A percentile compares a stretch with the other conserved stretches of the same genome.
Conservation (phyloP, 2,329 filamentous ascomycete species). For the Diaporthe ampelina region DNA sequence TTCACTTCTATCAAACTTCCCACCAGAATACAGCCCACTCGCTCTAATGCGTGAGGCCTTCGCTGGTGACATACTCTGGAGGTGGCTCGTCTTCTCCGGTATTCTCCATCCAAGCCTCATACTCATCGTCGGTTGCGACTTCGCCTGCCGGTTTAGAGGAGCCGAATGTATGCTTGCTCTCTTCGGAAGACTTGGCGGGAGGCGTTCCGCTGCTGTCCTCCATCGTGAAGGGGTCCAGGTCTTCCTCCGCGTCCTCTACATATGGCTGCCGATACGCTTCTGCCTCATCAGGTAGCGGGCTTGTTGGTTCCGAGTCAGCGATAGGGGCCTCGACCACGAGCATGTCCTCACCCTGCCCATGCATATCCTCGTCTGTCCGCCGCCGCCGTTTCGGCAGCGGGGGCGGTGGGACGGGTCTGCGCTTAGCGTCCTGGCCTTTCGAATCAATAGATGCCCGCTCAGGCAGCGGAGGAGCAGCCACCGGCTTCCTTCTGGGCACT, state of each 20-base stretch:
- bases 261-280: conserved; percentile 49
- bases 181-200: conserved; percentile 30
- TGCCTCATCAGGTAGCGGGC: conserved; percentile 59
- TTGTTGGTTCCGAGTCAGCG: conserved; percentile 71
- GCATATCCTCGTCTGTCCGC: conserved; percentile 52
- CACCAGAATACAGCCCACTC: not conserved
- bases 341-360: conserved; percentile 62
- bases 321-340: conserved; percentile 75
- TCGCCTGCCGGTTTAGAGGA: conserved; percentile 43
- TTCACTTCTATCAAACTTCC: not conserved
- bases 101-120: conserved; percentile 42
- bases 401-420: conserved; percentile 57
- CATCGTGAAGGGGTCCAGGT: conserved; percentile 28
- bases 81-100: conserved; percentile 38
- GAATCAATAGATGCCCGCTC: conserved; percentile 41
- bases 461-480: conserved; percentile 57
- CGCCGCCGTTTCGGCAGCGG: conserved; percentile 63
- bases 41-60: conserved; percentile 27
- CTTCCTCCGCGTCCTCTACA: conserved; percentile 51
- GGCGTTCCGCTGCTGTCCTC: conserved; percentile 30
- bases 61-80: conserved; percentile 18
- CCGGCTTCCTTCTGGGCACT: conserved; percentile 75
- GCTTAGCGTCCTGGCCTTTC: conserved; percentile 41
- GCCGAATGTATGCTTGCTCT: not conserved
- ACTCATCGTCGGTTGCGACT: conserved; percentile 60